Base-by-base conservation (phyloP, 805 yeast species). In the Candida arabinofermentans region DNA sequence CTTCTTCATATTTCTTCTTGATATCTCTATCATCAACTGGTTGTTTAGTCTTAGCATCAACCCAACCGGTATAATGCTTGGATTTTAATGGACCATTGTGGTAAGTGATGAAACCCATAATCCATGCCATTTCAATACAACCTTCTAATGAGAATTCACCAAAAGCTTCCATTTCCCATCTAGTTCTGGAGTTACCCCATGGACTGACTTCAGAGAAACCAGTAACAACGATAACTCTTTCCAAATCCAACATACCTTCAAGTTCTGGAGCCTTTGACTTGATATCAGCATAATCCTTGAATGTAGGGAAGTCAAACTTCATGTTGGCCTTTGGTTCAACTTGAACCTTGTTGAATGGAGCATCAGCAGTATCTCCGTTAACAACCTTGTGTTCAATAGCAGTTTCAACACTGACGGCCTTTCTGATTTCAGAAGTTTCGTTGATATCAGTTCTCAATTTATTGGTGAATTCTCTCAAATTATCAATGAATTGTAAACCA, bases 171-270 rank as follows among this genome's bases (percentile, higher is more conserved):
- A 93, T 93, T 70, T 93, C 98, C 99, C 99, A 93, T 76, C 99
- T 81, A 43, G 99, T 93, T 77, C 98, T 86, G 29, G 99, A 71
- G 65, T 90, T 89, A 79, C 99, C 99, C 96, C 97, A 95, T 59
- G 99, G 99, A 62, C 97, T 95, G 55, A 93, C 98, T 71, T 93
- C 99, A 50, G 96, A 74, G 72, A 91, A 93, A 70, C 99, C 99
- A 36, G 99, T 91, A 46, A 93, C 91, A 50, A 93, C 99, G 53
- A 91, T 77, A 45, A 89, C 93, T 53, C 80, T 79, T 63, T 90
- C 97, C 61, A 91, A 81, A 63, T 93, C 96, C 54, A 93, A 72
- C 75, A 93, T 73, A 46, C 96, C 96, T 65, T 86, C 90, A 58
- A 93, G 75, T 42, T 86, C 82, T 43, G 87, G 82, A 48, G 91